A percentile compares a stretch with the other conserved stretches of the same genome.
These are phyloP conservation scores for Caryopteris hybrid DNA, from an alignment of 305 asterid species.

Conservation along the genomic window DNA sequence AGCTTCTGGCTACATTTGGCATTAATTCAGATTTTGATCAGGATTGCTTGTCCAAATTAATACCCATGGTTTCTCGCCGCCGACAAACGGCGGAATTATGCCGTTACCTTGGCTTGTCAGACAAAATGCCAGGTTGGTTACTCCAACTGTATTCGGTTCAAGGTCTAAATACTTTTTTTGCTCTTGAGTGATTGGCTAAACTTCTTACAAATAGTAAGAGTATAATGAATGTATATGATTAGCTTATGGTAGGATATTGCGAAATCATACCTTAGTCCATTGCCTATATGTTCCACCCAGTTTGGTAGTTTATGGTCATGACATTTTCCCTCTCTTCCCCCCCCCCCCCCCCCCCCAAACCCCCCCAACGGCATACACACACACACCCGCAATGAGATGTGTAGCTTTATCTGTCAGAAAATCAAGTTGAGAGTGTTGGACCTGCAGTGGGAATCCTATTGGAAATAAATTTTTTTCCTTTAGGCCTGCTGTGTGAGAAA, in stretches of 20 bases:
- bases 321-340: neutral
- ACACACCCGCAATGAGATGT: too few species aligned
- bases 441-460: neutral
- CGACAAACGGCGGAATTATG: constrained; percentile 97
- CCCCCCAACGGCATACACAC: too few species aligned
- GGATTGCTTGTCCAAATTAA: constrained; percentile 69
- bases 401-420: neutral
- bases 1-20: constrained; percentile 86
- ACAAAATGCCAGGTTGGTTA: constrained; percentile 90
- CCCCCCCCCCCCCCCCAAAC: too few species aligned
- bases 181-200: neutral
- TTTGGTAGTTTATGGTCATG: too few species aligned
- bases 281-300: too few species aligned
- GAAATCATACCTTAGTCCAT: neutral
- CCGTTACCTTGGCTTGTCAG: constrained; percentile 88
- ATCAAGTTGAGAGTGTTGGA: neutral
- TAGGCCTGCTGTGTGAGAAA: neutral
- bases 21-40: constrained; percentile 85
- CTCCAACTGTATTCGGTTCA: neutral
- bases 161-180: neutral
- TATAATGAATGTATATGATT: neutral
- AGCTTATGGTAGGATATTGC: neutral
- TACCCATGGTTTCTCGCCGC: constrained; percentile 99
- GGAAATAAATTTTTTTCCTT: neutral
- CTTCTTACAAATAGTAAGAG: neutral